Percentiles rank a stretch among this genome's conserved stretches.
Evolutionary conservation across 2,329 filamentous ascomycete species (phyloP).

Genomic region (Colletotrichum acutatum): DNA sequence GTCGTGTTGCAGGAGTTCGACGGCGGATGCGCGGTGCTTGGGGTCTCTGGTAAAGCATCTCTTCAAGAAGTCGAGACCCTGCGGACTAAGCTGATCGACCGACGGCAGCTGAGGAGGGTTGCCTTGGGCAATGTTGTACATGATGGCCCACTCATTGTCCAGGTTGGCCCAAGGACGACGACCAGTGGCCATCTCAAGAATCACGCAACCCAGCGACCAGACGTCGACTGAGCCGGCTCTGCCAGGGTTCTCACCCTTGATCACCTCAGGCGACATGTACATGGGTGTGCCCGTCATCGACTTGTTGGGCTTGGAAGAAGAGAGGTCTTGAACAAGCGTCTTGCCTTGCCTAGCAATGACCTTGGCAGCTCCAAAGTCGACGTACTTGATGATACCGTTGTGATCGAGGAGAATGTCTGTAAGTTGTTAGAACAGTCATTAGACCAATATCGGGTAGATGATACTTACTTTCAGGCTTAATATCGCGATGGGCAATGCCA

Average conservation of each 20-base stretch:
- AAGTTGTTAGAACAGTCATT: conserved; percentile 34
- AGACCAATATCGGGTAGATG: background rate
- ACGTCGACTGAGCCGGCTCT: conserved; percentile 91
- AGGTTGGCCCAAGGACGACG: conserved; percentile 93
- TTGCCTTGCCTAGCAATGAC: conserved; percentile 94
- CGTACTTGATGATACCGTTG: conserved; percentile 98
- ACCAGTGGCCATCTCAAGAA: conserved; percentile 97
- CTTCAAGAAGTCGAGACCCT: conserved; percentile 88
- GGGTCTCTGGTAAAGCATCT: conserved; percentile 91
- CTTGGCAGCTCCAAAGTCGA: conserved; percentile 97
- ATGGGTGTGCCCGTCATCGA: conserved; percentile 98
- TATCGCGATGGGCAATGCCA: conserved; percentile 93
- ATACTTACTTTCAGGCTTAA: conserved; percentile 91
- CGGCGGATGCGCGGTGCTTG: conserved; percentile 79
- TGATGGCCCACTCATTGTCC: conserved; percentile 99
- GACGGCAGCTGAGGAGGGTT: conserved; percentile 89
- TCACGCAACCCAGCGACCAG: conserved; percentile 96
- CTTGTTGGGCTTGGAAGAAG: conserved; percentile 76
- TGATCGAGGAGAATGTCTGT: conserved; percentile 94
- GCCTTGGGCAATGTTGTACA: conserved; percentile 99
- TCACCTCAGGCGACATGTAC: conserved; percentile 99
- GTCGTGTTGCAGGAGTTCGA: conserved; percentile 92
- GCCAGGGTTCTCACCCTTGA: conserved; percentile 85
- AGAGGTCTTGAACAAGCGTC: conserved; percentile 77
- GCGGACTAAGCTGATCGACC: conserved; percentile 82